phyloP scores from a whole-genome alignment of 371 early-diverging fungal species.

The Mortierella sp. region DNA sequence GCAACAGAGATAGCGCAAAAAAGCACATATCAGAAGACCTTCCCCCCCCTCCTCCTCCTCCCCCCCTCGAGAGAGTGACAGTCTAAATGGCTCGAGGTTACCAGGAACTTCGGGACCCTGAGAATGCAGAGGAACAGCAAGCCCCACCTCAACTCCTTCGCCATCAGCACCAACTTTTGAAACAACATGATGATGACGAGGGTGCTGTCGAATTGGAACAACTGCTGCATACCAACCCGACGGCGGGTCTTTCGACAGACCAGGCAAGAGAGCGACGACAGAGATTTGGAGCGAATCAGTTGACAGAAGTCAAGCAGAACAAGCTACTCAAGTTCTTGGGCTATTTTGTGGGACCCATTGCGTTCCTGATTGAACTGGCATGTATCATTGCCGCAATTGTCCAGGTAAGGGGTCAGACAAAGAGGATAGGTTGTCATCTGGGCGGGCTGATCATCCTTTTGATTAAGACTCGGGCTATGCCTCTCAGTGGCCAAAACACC shows the following conservation, averaged over 20 bases:
- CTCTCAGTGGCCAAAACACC: too few relatives aligned
- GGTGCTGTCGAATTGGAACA: constrained; percentile 59
- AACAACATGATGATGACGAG: constrained; percentile 17
- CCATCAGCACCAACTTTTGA: constrained; percentile 11
- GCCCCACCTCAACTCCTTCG: constrained; percentile 15
- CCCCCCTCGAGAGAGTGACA: too few relatives aligned
- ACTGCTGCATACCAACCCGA: constrained; percentile 58
- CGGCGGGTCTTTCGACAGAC: constrained; percentile 54
- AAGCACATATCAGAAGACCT: background rate
- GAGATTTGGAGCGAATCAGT: constrained; percentile 61
- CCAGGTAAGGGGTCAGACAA: constrained; percentile 33
- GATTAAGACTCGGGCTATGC: too few relatives aligned
- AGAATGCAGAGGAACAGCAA: constrained; percentile 12
- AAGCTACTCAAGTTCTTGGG: constrained; percentile 77
- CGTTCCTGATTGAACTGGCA: constrained; percentile 74
- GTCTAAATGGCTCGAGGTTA: constrained; percentile 47
- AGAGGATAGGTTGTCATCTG: background rate
- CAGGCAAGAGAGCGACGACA: constrained; percentile 58
- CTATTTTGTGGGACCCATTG: constrained; percentile 83
- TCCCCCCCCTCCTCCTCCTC: too few relatives aligned
- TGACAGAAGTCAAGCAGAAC: constrained; percentile 71
- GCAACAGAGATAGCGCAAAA: background rate
- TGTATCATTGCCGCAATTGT: constrained; percentile 66
- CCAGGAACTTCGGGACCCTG: constrained; percentile 39
- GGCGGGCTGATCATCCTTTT: too few relatives aligned